Evolutionary conservation across 352 stramenopile species (phyloP).

Genomic region (Phytophthora lateralis): DNA sequence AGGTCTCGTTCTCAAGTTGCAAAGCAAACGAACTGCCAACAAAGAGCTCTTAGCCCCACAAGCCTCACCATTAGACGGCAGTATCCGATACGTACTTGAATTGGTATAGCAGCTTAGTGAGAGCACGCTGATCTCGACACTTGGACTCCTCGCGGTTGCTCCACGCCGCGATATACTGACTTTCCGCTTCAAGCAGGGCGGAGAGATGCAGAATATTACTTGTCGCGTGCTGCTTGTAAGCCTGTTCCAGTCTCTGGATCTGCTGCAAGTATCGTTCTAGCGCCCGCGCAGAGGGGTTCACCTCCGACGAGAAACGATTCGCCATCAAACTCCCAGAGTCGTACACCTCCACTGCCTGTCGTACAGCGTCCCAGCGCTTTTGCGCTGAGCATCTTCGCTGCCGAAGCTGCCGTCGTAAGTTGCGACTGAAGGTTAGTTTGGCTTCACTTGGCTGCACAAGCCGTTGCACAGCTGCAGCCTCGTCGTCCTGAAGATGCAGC

Average conservation of each 20-base stretch:
- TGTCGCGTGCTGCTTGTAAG: constrained; percentile 40
- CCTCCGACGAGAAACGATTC: constrained; percentile 5
- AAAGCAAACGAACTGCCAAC: constrained; percentile 54
- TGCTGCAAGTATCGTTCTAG: constrained; percentile 33
- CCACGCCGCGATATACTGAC: constrained; percentile 47
- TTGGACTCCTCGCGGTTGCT: constrained; percentile 23
- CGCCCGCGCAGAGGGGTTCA: neutral
- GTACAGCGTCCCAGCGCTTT: constrained; percentile 19
- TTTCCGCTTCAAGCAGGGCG: constrained; percentile 55
- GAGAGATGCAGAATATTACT: constrained; percentile 47
- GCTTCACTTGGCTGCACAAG: constrained; percentile 24
- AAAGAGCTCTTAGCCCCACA: constrained; percentile 1
- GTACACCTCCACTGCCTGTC: constrained; percentile 1
- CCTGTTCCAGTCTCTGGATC: constrained; percentile 33
- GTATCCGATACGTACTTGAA: constrained; percentile 40
- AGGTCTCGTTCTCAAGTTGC: constrained; percentile 72
- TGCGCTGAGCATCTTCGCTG: constrained; percentile 1
- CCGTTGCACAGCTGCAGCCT: constrained; percentile 7
- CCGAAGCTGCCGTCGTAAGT: constrained; percentile 22
- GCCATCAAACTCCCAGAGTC: neutral
- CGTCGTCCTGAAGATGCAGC: constrained; percentile 22
- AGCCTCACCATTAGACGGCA: neutral
- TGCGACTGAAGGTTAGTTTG: constrained; percentile 33
- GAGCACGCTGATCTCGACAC: constrained; percentile 37
- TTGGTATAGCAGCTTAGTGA: constrained; percentile 49